Conservation (phyloP, 208 protist species). For the Crithidia bombi region DNA sequence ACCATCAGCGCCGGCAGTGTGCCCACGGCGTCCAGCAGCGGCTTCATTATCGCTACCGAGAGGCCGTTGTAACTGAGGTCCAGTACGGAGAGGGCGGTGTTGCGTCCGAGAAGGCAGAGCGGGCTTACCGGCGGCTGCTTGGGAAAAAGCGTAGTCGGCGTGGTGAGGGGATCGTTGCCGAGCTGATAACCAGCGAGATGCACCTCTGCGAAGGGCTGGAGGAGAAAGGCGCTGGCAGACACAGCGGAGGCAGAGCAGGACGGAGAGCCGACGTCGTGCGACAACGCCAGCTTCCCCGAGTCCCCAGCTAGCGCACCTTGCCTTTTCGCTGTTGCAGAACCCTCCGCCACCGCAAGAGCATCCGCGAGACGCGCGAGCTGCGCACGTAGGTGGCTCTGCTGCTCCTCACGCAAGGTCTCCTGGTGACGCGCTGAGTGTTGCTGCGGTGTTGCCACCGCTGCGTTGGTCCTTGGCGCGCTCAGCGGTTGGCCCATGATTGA, state of each 20-base stretch:
- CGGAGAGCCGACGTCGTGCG: background rate
- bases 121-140: slow-evolving; percentile 24
- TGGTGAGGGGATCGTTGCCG: slow-evolving; percentile 17
- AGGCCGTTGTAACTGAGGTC: slow-evolving; percentile 70
- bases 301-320: too few relatives aligned
- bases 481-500: slow-evolving; percentile 19
- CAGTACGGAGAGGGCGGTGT: slow-evolving; percentile 41
- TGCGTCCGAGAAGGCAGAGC: slow-evolving; percentile 37
- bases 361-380: slow-evolving; percentile 7
- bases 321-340: background rate
- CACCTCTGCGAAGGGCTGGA: slow-evolving; percentile 26
- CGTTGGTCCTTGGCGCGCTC: background rate
- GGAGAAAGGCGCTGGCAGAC: background rate
- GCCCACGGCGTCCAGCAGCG: slow-evolving; percentile 33
- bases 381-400: background rate
- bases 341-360: slow-evolving; percentile 1
- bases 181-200: slow-evolving; percentile 28
- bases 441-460: background rate
- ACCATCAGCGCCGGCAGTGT: slow-evolving; percentile 34
- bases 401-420: background rate
- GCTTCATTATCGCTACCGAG: slow-evolving; percentile 26
- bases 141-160: background rate
- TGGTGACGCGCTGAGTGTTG: background rate
- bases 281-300: background rate
- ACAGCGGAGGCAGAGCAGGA: background rate